These are phyloP conservation scores for Lentinula lateritia DNA, from an alignment of 768 basidiomycete genomes.

Conservation along the genomic window DNA sequence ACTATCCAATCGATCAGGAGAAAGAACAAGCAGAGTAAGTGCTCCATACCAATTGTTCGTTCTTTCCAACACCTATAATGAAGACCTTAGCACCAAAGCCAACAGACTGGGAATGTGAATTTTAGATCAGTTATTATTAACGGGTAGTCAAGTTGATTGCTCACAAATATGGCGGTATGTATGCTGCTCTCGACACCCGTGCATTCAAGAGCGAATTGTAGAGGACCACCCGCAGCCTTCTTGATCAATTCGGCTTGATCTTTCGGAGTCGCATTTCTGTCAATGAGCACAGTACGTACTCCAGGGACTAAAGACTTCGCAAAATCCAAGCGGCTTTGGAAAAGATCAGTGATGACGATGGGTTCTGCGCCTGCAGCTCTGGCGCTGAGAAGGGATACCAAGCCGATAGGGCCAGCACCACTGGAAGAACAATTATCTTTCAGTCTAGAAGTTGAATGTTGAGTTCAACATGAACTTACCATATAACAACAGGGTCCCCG, in stretches of 20 bases:
- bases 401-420: conserved; percentile 65
- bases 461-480: conserved; percentile 28
- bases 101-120: conserved; percentile 36
- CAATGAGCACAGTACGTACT: conserved; percentile 51
- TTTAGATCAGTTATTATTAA: background rate
- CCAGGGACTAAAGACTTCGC: conserved; percentile 57
- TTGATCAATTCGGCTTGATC: conserved; percentile 51
- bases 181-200: conserved; percentile 62
- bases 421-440: conserved; percentile 20
- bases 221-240: conserved; percentile 38
- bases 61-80: conserved; percentile 65
- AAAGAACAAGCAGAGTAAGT: background rate
- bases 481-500: conserved; percentile 58
- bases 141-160: conserved; percentile 11
- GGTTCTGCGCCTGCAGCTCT: conserved; percentile 68
- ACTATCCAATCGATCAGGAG: conserved; percentile 24
- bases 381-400: conserved; percentile 56
- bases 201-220: conserved; percentile 57
- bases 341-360: conserved; percentile 63
- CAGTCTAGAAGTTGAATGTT: background rate
- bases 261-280: conserved; percentile 37
- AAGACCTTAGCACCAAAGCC: conserved; percentile 65
- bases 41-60: conserved; percentile 46
- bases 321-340: conserved; percentile 61
- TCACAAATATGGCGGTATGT: conserved; percentile 52